Percentiles rank a stretch among this genome's conserved stretches.
phyloP scores from a whole-genome alignment of 495 filamentous ascomycete species.

The Podospora appendiculata region DNA sequence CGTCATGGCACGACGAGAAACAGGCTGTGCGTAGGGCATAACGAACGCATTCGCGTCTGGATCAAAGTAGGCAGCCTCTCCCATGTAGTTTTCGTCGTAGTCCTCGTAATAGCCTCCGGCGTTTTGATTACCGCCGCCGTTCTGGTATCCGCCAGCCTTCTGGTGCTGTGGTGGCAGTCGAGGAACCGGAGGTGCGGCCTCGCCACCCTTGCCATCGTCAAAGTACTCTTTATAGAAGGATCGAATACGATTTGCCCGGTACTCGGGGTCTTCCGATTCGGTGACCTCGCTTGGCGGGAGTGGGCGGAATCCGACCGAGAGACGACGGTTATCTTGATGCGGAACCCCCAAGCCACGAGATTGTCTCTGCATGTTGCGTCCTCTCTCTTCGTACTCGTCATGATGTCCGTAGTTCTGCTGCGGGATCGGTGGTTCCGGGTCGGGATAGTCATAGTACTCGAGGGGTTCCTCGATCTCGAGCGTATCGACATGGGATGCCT shows the following conservation, averaged over 20 bases:
- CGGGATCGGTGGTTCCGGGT: neutral
- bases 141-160: neutral
- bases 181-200: constrained; percentile 31
- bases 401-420: constrained; percentile 4
- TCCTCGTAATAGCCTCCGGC: constrained; percentile 21
- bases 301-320: constrained; percentile 88
- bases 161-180: constrained; percentile 20
- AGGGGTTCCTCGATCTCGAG: constrained; percentile 20
- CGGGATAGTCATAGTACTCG: constrained; percentile 16
- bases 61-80: constrained; percentile 62
- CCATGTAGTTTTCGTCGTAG: constrained; percentile 42
- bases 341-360: constrained; percentile 43
- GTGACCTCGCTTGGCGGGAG: constrained; percentile 68
- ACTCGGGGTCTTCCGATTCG: constrained; percentile 78
- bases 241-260: constrained; percentile 89
- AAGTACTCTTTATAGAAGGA: constrained; percentile 99
- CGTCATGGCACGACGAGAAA: constrained; percentile 91
- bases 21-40: constrained; percentile 72
- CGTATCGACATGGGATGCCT: neutral
- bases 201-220: constrained; percentile 66
- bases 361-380: constrained; percentile 26
- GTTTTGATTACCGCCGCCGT: constrained; percentile 9
- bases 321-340: constrained; percentile 57
- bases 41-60: constrained; percentile 65
- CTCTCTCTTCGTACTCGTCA: constrained; percentile 18